phyloP scores from a whole-genome alignment of 164 flowering plant species.

The Aristolochia fimbriata region DNA sequence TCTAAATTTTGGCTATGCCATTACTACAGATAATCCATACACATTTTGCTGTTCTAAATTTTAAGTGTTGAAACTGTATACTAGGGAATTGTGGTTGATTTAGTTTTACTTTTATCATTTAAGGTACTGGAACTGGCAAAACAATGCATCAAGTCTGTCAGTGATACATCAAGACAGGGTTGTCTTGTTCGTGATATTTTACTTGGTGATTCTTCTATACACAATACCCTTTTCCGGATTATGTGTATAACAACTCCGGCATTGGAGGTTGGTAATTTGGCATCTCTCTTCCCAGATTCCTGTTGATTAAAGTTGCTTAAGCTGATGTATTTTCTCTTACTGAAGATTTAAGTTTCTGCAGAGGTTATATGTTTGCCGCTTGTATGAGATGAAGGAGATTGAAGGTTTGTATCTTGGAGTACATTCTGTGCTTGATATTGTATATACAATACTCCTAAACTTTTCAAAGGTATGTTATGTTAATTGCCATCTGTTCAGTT shows the following conservation, averaged over 20 bases:
- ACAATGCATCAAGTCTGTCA: constrained; percentile 37
- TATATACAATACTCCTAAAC: constrained; percentile 37
- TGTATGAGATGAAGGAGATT: constrained; percentile 55
- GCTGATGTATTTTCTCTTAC: background rate
- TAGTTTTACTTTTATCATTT: constrained; percentile 3
- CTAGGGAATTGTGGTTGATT: too few relatives aligned
- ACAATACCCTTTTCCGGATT: constrained; percentile 52
- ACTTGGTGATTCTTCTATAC: constrained; percentile 70
- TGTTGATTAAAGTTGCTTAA: background rate
- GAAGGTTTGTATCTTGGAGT: constrained; percentile 70
- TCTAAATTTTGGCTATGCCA: too few relatives aligned
- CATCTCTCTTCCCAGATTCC: background rate
- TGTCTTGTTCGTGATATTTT: constrained; percentile 38
- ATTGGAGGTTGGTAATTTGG: constrained; percentile 49
- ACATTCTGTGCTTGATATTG: constrained; percentile 56
- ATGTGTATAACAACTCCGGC: constrained; percentile 49
- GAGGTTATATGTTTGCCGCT: constrained; percentile 63
- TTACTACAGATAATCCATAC: too few relatives aligned
- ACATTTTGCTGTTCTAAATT: too few relatives aligned
- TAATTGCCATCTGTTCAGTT: background rate
- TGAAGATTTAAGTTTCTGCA: constrained; percentile 14
- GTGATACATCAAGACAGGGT: constrained; percentile 39
- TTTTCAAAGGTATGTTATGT: constrained; percentile 44
- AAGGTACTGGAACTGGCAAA: constrained; percentile 78
- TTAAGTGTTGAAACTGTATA: too few relatives aligned